Conservation (phyloP, 2,329 filamentous ascomycete genomes). For the Ophiocordyceps australis region DNA sequence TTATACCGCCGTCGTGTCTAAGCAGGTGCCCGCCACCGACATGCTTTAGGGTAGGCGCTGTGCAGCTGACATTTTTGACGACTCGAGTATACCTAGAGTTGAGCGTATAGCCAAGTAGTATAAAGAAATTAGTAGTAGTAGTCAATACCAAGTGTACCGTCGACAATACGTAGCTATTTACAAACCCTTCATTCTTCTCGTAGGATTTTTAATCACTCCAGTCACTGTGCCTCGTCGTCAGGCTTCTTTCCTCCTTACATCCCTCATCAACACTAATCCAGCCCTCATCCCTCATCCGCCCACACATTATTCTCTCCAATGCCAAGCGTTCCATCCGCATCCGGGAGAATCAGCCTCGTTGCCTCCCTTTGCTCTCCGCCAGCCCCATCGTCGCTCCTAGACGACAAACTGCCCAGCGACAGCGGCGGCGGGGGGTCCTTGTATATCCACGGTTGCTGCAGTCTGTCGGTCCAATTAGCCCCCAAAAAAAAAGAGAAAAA, state of each 20-base stretch:
- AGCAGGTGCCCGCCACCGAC: too few relatives aligned
- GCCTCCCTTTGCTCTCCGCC: too few relatives aligned
- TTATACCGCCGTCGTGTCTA: too few relatives aligned
- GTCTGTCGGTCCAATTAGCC: conserved; percentile 15
- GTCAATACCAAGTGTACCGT: neutral
- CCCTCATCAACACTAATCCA: neutral
- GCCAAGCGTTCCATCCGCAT: conserved; percentile 15
- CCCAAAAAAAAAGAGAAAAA: neutral
- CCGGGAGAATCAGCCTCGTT: conserved; percentile 16
- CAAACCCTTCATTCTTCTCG: neutral
- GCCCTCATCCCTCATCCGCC: conserved; percentile 8
- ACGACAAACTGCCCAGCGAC: conserved; percentile 7
- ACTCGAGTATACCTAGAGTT: too few relatives aligned
- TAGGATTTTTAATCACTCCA: too few relatives aligned
- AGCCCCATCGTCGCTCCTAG: conserved; percentile 5
- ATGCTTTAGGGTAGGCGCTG: too few relatives aligned
- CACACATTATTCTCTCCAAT: conserved; percentile 21
- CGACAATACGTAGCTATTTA: neutral
- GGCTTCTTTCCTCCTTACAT: neutral
- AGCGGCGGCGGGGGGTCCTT: conserved; percentile 28
- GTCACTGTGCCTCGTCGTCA: neutral
- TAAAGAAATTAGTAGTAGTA: neutral
- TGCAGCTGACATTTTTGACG: too few relatives aligned
- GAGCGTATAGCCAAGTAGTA: too few relatives aligned
- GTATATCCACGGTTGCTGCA: conserved; percentile 56